Evolutionary conservation across 306 rosid species (phyloP).

Genomic region (Gastrolobium villosum): DNA sequence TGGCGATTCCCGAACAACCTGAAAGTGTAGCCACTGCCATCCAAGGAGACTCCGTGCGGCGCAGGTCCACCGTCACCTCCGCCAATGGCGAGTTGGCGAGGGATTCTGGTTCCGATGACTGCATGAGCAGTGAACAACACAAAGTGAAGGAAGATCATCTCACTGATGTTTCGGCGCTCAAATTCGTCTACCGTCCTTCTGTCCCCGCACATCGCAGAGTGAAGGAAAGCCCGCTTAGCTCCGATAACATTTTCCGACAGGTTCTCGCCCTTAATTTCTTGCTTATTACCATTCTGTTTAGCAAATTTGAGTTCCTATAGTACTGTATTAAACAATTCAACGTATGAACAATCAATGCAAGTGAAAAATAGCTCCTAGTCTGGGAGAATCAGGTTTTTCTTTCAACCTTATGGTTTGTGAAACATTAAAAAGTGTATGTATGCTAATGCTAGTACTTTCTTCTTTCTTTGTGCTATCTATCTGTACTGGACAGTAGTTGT

Average conservation of each 20-base stretch:
- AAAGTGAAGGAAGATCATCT: no score
- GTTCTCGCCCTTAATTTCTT: constrained; percentile 45
- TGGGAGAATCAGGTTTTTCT: no score
- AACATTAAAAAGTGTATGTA: no score
- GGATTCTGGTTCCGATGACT: constrained; percentile 52
- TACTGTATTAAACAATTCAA: neutral
- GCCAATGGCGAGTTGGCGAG: constrained; percentile 44
- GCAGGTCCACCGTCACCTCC: constrained; percentile 52
- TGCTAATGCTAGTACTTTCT: neutral
- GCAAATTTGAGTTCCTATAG: neutral
- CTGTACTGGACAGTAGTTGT: neutral
- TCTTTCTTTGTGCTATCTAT: neutral
- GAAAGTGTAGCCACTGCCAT: constrained; percentile 43
- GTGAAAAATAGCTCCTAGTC: neutral
- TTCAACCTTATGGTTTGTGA: no score
- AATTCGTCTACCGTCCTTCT: constrained; percentile 71
- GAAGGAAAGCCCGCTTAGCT: constrained; percentile 95
- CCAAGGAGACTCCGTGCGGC: constrained; percentile 50
- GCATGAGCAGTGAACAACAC: constrained; percentile 22
- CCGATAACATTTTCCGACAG: constrained; percentile 87
- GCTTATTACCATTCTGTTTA: neutral
- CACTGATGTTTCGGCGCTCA: constrained; percentile 44
- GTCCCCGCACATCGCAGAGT: constrained; percentile 81
- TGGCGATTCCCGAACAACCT: constrained; percentile 68
- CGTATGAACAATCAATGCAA: neutral